Evolutionary conservation across 2,329 filamentous ascomycete genomes (phyloP), one percentile per base, ranked within the genome.

Genomic region (Scolecobasidium constrictum): DNA sequence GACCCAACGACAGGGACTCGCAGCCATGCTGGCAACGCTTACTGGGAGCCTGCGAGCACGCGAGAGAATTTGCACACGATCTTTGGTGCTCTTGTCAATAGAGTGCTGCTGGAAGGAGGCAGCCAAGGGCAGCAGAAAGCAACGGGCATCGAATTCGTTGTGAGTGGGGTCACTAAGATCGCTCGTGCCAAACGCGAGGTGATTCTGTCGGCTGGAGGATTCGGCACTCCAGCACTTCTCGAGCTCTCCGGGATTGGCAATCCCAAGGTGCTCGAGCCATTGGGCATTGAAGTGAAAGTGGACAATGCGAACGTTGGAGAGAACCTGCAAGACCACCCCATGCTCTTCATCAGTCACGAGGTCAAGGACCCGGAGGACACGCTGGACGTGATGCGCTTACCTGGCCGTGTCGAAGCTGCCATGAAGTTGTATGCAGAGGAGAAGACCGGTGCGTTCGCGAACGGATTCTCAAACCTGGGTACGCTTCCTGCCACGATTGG

Each of bases 401-500:
- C 20, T 28, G 38, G 20, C 4, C 16, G 17, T 9, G 26, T 33
- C 19, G 38, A 18, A 17, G 38, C 38, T 13, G 38, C 38, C 3
- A 18, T 23, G 9, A 33, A 40, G 22, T 17, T 18, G 7, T 23
- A 23, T 15, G 26, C 7, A 4, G 21, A 26, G 22, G 20, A 40
- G 21, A 17, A 33, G n/a, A 23, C 19, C 6, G 38, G 38, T 7
- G 22, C 38, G 15, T 26, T 40, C 22, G 26, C 38, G 26, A 20
- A 20, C 15, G 38, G 21, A 2, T 21, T 26, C 13, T 28, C 38
- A 19, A 20, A 17, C 2, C n/a, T n/a, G n/a, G n/a, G n/a, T n/a
- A n/a, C n/a, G n/a, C n/a, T n/a, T 54, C 57, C 3, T 55, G 57
- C 0, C 49, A 54, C 35, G 38, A 21, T 3, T 26, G 50, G 13